These are phyloP conservation scores for Aspergillus pseudoviridinutans DNA, from an alignment of 2,329 filamentous ascomycete species.

Conservation along the genomic window DNA sequence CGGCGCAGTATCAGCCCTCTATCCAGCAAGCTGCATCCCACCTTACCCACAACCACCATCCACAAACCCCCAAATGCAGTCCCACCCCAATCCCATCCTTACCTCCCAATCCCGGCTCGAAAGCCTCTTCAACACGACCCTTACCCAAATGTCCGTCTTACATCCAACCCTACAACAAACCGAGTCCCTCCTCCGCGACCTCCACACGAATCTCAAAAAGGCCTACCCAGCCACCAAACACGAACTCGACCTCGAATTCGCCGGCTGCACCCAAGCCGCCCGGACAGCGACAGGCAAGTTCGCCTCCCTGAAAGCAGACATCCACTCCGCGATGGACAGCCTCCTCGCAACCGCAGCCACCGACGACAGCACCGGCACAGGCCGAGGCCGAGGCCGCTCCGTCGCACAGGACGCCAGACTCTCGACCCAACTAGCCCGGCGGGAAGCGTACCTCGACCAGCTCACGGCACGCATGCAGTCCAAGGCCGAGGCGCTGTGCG, in stretches of 20 bases:
- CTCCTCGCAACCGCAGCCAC: conserved; percentile 22
- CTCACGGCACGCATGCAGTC: conserved; percentile 29
- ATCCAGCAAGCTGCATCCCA: conserved; percentile 26
- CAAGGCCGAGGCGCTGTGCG: conserved; percentile 28
- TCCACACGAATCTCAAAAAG: conserved; percentile 25
- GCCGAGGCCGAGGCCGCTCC: conserved; percentile 4
- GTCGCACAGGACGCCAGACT: conserved; percentile 25
- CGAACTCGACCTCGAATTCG: conserved; percentile 37
- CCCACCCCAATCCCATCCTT: conserved; percentile 15
- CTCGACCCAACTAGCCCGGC: conserved; percentile 27
- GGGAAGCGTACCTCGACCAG: conserved; percentile 31
- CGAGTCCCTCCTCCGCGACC: conserved; percentile 25
- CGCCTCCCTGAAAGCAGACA: conserved; percentile 32
- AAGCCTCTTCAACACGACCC: conserved; percentile 25
- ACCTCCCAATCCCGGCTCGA: conserved; percentile 24
- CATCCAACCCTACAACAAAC: conserved; percentile 25
- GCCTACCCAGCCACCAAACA: conserved; percentile 27
- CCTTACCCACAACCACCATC: conserved; percentile 10
- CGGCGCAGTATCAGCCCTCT: conserved; percentile 20
- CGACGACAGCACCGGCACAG: conserved; percentile 8
- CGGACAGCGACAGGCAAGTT: conserved; percentile 31
- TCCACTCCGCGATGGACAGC: conserved; percentile 33
- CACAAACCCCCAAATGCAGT: conserved; percentile 4
- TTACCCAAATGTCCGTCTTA: conserved; percentile 26
- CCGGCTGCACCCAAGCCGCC: conserved; percentile 29